phyloP scores from a whole-genome alignment of 1,284 basidiomycete genomes.

The Stygiomarasmius scandens region DNA sequence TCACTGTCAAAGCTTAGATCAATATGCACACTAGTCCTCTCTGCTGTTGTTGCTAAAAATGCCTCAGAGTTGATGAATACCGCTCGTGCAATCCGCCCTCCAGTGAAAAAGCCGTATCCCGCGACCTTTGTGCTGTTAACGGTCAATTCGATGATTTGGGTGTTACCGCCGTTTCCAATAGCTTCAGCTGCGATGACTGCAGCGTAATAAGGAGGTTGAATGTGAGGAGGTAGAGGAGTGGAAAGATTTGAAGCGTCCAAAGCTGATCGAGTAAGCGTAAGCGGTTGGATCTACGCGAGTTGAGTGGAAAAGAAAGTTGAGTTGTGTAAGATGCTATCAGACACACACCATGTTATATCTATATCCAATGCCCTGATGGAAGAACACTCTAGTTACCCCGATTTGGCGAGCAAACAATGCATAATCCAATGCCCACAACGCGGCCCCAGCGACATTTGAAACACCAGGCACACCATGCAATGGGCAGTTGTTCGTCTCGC shows the following conservation, averaged over 20 bases:
- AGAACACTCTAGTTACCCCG: slow-evolving; percentile 42
- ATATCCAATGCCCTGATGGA: slow-evolving; percentile 51
- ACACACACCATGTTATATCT: slow-evolving; percentile 47
- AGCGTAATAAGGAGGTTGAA: slow-evolving; percentile 65
- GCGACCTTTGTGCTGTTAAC: slow-evolving; percentile 53
- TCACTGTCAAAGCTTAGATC: slow-evolving; percentile 36
- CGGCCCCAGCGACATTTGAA: slow-evolving; percentile 70
- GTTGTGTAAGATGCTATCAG: too few species aligned
- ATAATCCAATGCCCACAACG: slow-evolving; percentile 72
- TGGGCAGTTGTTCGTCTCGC: slow-evolving; percentile 58
- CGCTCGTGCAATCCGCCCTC: slow-evolving; percentile 44
- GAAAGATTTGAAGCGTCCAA: slow-evolving; percentile 51
- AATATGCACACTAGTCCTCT: slow-evolving; percentile 40
- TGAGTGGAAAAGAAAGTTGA: too few species aligned
- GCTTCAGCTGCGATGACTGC: slow-evolving; percentile 52
- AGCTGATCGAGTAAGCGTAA: slow-evolving; percentile 53
- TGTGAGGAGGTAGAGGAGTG: slow-evolving; percentile 50
- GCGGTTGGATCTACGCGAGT: slow-evolving; percentile 62
- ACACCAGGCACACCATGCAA: slow-evolving; percentile 67
- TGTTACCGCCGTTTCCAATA: slow-evolving; percentile 35
- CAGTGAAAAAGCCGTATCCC: slow-evolving; percentile 66
- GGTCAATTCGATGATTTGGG: slow-evolving; percentile 53
- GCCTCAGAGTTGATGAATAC: slow-evolving; percentile 62
- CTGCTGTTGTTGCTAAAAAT: slow-evolving; percentile 39
- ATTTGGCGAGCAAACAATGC: slow-evolving; percentile 50